Evolutionary conservation across 1,139 yeast genomes (phyloP).

Genomic region (Diutina mesorugosa): DNA sequence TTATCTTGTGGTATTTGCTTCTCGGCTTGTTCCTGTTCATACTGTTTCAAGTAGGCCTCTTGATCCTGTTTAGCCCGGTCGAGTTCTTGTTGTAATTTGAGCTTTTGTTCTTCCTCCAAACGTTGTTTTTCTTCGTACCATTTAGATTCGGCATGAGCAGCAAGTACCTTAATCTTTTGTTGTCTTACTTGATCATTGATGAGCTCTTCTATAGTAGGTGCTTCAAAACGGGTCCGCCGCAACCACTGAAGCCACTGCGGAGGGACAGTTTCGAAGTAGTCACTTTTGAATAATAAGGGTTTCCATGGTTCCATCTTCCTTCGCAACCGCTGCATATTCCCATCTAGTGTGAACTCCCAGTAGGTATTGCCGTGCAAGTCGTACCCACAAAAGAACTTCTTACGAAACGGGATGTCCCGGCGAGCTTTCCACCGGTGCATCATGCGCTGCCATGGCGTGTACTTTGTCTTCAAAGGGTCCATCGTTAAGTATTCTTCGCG

Average conservation of each 20-base stretch:
- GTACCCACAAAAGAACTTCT: conserved; percentile 49
- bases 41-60: not conserved
- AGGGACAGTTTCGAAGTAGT: conserved; percentile 37
- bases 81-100: conserved; percentile 11
- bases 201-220: conserved; percentile 56
- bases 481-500: conserved; percentile 6
- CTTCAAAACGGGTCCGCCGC: conserved; percentile 41
- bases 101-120: conserved; percentile 54
- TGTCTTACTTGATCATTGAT: conserved; percentile 45
- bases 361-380: conserved; percentile 74
- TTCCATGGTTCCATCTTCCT: conserved; percentile 36
- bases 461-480: conserved; percentile 17
- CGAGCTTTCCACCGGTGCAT: conserved; percentile 49
- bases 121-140: conserved; percentile 85
- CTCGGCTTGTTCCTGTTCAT: not conserved
- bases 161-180: conserved; percentile 39
- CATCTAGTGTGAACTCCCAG: conserved; percentile 63
- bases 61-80: not conserved
- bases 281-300: conserved; percentile 29
- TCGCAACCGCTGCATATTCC: conserved; percentile 30
- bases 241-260: conserved; percentile 84
- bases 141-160: conserved; percentile 45
- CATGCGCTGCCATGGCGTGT: conserved; percentile 29
- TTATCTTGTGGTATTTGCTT: not conserved
- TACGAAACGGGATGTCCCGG: conserved; percentile 53